Evolutionary conservation across 306 rosid genomes (phyloP).

Genomic region (Vachellia pachyceras): DNA sequence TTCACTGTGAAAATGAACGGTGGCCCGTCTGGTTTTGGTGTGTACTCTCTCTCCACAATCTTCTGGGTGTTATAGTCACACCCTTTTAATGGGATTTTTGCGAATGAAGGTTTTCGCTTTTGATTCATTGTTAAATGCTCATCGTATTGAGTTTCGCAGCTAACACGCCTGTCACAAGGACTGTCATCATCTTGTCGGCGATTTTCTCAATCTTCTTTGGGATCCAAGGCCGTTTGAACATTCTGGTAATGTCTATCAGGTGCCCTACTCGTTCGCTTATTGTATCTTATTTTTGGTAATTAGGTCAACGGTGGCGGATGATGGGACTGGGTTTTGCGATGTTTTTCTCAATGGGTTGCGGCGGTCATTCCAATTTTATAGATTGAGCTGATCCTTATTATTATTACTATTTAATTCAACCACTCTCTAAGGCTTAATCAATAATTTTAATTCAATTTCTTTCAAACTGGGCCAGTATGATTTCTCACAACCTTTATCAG

Average conservation of each 20-base stretch:
- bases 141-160: constrained; percentile 54
- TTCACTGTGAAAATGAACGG: constrained; percentile 89
- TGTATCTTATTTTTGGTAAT: not conserved
- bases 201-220: constrained; percentile 89
- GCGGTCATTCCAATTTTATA: constrained; percentile 1
- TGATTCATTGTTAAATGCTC: constrained; percentile 45
- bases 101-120: not conserved
- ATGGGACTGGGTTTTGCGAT: constrained; percentile 31
- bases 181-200: constrained; percentile 68
- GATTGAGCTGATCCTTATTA: constrained; percentile 28
- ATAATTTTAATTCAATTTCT: constrained; percentile 30
- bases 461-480: not conserved
- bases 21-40: constrained; percentile 98
- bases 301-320: constrained; percentile 2
- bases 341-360: constrained; percentile 8
- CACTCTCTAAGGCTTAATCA: not conserved
- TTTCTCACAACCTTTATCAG: constrained; percentile 3
- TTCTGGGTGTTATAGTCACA: constrained; percentile 9
- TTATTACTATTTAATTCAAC: not conserved
- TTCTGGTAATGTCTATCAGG: constrained; percentile 88
- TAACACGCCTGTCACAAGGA: constrained; percentile 92
- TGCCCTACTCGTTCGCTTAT: constrained; percentile 31
- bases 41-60: constrained; percentile 40
- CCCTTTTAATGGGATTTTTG: not conserved
- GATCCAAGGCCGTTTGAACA: constrained; percentile 84